A percentile compares a stretch with the other conserved stretches of the same genome.
Conservation (phyloP, 1,284 basidiomycete genomes). For the Moesziomyces sp. region DNA sequence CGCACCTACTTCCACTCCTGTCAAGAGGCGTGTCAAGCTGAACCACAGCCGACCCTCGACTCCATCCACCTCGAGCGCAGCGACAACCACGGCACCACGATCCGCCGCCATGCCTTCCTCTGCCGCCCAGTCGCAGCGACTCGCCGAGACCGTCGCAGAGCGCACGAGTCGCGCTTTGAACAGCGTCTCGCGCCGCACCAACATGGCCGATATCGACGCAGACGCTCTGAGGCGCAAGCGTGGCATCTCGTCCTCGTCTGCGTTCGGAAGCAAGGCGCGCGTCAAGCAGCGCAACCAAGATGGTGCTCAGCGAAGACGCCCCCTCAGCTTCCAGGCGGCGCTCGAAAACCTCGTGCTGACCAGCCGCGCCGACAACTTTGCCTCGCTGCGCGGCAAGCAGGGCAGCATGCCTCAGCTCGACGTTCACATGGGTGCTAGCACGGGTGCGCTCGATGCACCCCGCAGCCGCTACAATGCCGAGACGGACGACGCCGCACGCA, state of each 20-base stretch:
- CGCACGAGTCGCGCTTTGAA: slow-evolving; percentile 28
- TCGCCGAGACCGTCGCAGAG: slow-evolving; percentile 29
- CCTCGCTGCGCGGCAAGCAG: slow-evolving; percentile 38
- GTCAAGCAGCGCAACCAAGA: slow-evolving; percentile 57
- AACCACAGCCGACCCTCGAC: slow-evolving; percentile 14
- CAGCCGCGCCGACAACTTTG: slow-evolving; percentile 40
- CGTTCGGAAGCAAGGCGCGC: slow-evolving; percentile 57
- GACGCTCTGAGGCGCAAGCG: slow-evolving; percentile 39
- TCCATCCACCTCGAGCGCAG: slow-evolving; percentile 14
- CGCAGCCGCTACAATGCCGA: slow-evolving; percentile 8
- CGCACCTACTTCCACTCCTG: slow-evolving; percentile 15
- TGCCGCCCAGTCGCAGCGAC: slow-evolving; percentile 10
- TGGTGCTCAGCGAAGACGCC: slow-evolving; percentile 42
- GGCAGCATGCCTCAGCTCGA: slow-evolving; percentile 41
- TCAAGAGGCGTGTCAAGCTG: slow-evolving; percentile 31
- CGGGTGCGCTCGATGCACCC: slow-evolving; percentile 41
- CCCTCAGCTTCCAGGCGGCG: slow-evolving; percentile 59
- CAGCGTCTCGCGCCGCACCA: slow-evolving; percentile 32
- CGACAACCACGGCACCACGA: slow-evolving; percentile 8
- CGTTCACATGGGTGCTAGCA: slow-evolving; percentile 32
- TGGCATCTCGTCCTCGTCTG: slow-evolving; percentile 56
- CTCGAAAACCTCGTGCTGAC: slow-evolving; percentile 51
- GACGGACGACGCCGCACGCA: slow-evolving; percentile 19
- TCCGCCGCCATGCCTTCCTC: slow-evolving; percentile 11
- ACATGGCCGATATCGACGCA: slow-evolving; percentile 20